These are phyloP conservation scores for Wickerhamomyces queroliae DNA, from an alignment of 805 yeast species.

Conservation along the genomic window DNA sequence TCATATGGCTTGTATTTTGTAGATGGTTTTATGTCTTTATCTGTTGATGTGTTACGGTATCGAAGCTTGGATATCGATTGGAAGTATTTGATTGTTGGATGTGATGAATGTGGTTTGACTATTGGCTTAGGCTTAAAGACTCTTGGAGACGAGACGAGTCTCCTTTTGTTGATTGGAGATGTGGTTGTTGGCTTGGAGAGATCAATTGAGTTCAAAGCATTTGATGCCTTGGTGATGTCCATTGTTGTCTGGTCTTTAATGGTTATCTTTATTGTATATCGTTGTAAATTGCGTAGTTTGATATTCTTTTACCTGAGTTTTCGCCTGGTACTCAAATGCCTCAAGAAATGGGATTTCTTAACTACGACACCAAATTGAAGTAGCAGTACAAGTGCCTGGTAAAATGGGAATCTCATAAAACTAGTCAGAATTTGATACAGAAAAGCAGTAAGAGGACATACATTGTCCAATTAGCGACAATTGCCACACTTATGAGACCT, in stretches of 20 bases:
- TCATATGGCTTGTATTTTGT: neutral
- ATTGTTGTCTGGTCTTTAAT: neutral
- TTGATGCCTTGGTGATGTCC: neutral
- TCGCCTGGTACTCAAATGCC: neutral
- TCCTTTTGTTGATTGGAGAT: no score
- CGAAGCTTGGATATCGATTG: neutral
- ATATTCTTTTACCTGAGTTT: no score
- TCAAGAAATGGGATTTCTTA: neutral
- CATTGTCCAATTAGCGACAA: no score
- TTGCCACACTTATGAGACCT: no score
- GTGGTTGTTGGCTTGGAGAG: neutral
- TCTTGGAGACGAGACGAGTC: neutral
- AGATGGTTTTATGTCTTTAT: neutral
- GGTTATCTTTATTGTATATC: neutral
- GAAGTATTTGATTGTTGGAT: neutral
- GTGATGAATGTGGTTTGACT: neutral
- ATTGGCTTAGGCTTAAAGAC: neutral
- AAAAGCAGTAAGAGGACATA: no score
- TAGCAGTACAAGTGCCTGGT: neutral
- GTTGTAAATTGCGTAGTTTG: neutral
- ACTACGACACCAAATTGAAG: neutral
- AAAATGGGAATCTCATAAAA: neutral
- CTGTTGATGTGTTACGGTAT: neutral
- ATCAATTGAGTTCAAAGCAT: neutral
- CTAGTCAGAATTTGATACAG: no score